These are phyloP conservation scores for Microsporum canis DNA, from an alignment of 2,329 filamentous ascomycete genomes.

Conservation along the genomic window DNA sequence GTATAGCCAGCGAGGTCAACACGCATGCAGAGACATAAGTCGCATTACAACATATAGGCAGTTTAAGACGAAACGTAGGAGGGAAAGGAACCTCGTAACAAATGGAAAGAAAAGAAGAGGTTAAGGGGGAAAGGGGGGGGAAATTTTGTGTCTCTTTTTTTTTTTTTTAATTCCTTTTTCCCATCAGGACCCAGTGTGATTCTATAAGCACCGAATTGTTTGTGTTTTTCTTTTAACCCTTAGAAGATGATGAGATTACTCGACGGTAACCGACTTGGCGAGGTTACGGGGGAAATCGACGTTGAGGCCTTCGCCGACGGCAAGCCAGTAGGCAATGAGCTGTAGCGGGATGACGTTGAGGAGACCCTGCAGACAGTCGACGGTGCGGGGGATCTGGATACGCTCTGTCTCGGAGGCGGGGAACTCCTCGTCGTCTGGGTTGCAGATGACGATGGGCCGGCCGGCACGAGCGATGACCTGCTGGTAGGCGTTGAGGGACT, in stretches of 20 bases:
- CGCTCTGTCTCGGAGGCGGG: constrained; percentile 78
- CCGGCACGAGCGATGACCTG: constrained; percentile 95
- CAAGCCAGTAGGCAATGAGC: constrained; percentile 97
- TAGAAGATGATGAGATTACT: constrained; percentile 47
- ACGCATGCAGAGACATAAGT: background rate
- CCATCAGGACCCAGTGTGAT: too few species aligned
- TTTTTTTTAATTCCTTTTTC: too few species aligned
- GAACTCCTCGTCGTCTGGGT: constrained; percentile 80
- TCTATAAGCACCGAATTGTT: too few species aligned
- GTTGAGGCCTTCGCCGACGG: constrained; percentile 88
- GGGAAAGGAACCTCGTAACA: background rate
- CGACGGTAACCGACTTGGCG: constrained; percentile 97
- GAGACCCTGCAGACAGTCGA: constrained; percentile 90
- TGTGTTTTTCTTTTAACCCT: too few species aligned
- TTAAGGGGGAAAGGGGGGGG: background rate
- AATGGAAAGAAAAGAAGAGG: background rate
- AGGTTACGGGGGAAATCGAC: constrained; percentile 98
- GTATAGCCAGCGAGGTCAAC: background rate
- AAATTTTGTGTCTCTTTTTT: background rate
- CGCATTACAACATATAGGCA: constrained; percentile 1
- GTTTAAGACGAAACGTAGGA: background rate
- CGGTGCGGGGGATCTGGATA: constrained; percentile 93
- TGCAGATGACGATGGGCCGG: constrained; percentile 98
- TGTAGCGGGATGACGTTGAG: constrained; percentile 96
- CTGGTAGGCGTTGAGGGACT: constrained; percentile 99